Evolutionary conservation across 2,329 filamentous ascomycete genomes (phyloP).

Genomic region (Nemania diffusa): DNA sequence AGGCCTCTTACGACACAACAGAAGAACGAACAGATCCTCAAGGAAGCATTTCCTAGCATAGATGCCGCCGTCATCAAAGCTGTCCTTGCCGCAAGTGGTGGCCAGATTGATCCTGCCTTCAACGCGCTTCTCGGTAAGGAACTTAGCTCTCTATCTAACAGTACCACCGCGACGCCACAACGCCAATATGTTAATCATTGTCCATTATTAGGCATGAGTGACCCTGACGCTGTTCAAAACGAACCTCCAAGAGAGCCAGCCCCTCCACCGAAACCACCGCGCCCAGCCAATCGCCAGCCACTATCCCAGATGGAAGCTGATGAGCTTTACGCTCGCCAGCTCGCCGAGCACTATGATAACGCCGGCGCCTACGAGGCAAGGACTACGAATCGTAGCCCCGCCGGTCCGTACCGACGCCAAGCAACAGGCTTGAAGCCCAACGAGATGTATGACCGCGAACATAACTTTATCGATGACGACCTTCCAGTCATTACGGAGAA

Average conservation of each 20-base stretch:
- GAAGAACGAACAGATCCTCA: constrained; percentile 87
- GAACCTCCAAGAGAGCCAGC: constrained; percentile 64
- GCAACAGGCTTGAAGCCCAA: constrained; percentile 65
- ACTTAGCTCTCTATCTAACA: not conserved
- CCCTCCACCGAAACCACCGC: constrained; percentile 83
- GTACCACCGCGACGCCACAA: not conserved
- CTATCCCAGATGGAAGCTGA: constrained; percentile 89
- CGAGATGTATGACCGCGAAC: constrained; percentile 74
- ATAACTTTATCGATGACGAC: constrained; percentile 95
- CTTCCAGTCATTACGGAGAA: constrained; percentile 93
- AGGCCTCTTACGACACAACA: constrained; percentile 83
- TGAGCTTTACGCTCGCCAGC: constrained; percentile 89
- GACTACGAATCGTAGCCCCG: constrained; percentile 58
- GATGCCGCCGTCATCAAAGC: constrained; percentile 86
- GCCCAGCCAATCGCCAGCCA: constrained; percentile 70
- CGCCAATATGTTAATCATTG: constrained; percentile 32
- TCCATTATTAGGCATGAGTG: constrained; percentile 73
- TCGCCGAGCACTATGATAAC: constrained; percentile 89
- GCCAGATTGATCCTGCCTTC: constrained; percentile 91
- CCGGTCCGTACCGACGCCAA: constrained; percentile 54
- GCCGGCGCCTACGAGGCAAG: constrained; percentile 67
- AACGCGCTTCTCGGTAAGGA: constrained; percentile 85
- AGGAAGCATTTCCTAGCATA: constrained; percentile 91
- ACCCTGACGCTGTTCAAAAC: constrained; percentile 72
- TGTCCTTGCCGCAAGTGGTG: constrained; percentile 85